Conservation (phyloP, 2,329 filamentous ascomycete species). For the Aureobasidium namibiae region DNA sequence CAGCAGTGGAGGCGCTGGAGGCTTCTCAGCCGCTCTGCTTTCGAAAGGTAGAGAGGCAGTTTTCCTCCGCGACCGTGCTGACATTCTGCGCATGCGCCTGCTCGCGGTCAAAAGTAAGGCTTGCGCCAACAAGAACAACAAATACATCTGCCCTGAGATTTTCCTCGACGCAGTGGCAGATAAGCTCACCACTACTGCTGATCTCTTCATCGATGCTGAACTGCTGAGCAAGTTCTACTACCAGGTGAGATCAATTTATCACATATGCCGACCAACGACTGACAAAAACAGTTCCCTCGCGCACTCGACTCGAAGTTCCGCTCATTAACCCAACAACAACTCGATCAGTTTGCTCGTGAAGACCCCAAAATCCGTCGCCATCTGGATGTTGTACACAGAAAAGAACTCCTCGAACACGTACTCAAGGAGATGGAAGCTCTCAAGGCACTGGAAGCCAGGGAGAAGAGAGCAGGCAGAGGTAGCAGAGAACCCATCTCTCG, state of each 20-base stretch:
- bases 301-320: constrained; percentile 84
- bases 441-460: constrained; percentile 70
- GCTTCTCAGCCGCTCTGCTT: constrained; percentile 84
- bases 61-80: constrained; percentile 85
- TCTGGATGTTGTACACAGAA: constrained; percentile 82
- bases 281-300: constrained; percentile 58
- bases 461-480: constrained; percentile 45
- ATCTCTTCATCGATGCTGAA: constrained; percentile 95
- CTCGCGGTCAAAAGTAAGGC: constrained; percentile 84
- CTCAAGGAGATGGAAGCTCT: constrained; percentile 93
- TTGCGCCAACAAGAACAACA: constrained; percentile 74
- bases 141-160: constrained; percentile 93
- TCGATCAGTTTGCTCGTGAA: constrained; percentile 86
- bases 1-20: constrained; percentile 69
- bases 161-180: constrained; percentile 97
- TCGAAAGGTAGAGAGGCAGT: constrained; percentile 73
- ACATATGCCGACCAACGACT: too few relatives aligned
- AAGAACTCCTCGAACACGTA: constrained; percentile 87
- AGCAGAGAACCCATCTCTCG: constrained; percentile 16
- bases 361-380: constrained; percentile 85
- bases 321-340: constrained; percentile 57
- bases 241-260: too few relatives aligned
- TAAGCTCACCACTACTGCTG: constrained; percentile 88
- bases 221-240: constrained; percentile 96
- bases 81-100: constrained; percentile 84